phyloP scores from a whole-genome alignment of 106 monocot genomes.

The Agapanthus africanus region DNA sequence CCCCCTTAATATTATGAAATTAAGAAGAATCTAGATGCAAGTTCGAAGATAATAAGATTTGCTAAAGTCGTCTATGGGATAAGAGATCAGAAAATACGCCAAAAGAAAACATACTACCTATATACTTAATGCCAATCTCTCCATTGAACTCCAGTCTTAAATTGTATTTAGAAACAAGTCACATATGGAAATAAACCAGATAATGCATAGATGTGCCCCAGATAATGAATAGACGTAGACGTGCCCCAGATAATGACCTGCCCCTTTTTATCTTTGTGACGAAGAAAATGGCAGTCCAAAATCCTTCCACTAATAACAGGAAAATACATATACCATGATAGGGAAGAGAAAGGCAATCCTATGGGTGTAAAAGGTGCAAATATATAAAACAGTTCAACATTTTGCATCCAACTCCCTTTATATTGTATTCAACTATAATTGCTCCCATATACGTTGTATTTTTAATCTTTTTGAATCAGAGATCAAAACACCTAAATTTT shows the following conservation, averaged over 20 bases:
- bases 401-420: neutral
- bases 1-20: neutral
- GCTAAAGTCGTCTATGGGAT: neutral
- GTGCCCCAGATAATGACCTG: too few species aligned
- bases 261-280: neutral
- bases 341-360: neutral
- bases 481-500: neutral
- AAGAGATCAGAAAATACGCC: neutral
- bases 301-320: neutral
- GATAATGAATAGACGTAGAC: too few species aligned
- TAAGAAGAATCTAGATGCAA: neutral
- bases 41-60: neutral
- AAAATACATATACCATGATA: neutral
- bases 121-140: neutral
- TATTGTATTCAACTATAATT: neutral
- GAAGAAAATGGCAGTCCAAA: neutral
- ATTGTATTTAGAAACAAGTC: neutral
- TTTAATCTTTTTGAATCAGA: neutral
- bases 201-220: too few species aligned
- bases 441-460: neutral
- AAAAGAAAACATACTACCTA: neutral
- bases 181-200: neutral
- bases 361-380: neutral
- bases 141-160: too few species aligned
- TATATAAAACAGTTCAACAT: neutral